phyloP scores from a whole-genome alignment of 129 eudicot species.

The Flaveria trinervia region DNA sequence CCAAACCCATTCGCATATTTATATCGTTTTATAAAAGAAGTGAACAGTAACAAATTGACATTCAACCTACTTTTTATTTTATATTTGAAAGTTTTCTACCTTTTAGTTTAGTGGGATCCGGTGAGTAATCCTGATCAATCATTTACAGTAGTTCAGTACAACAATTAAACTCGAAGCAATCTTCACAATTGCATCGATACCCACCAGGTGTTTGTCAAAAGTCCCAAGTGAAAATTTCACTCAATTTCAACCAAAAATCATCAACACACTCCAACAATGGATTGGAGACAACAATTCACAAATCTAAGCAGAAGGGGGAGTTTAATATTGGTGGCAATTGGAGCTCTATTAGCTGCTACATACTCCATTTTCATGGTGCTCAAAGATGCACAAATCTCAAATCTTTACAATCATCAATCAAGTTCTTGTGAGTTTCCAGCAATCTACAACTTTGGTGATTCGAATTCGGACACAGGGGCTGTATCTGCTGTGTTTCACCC shows the following conservation, averaged over 20 bases:
- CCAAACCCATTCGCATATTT: no score
- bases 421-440: constrained; percentile 51
- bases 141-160: not conserved
- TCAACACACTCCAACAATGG: constrained; percentile 17
- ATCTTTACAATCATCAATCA: constrained; percentile 15
- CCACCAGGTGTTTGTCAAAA: constrained; percentile 22
- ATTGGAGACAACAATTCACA: constrained; percentile 15
- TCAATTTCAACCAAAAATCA: not conserved
- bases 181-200: not conserved
- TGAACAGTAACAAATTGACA: no score
- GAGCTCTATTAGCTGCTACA: constrained; percentile 21
- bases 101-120: no score
- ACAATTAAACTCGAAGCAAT: not conserved
- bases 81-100: no score
- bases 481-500: constrained; percentile 47
- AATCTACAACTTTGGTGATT: constrained; percentile 61
- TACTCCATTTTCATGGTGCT: constrained; percentile 35
- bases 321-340: constrained; percentile 10
- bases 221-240: constrained; percentile 15
- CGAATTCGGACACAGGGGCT: constrained; percentile 60
- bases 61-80: no score
- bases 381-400: constrained; percentile 3
- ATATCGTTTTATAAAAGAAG: no score
- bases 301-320: constrained; percentile 22
- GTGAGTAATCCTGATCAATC: not conserved